Percentiles rank a stretch among this genome's conserved stretches.
phyloP scores from a whole-genome alignment of 2,329 filamentous ascomycete species.

The Botryotinia narcissicola region DNA sequence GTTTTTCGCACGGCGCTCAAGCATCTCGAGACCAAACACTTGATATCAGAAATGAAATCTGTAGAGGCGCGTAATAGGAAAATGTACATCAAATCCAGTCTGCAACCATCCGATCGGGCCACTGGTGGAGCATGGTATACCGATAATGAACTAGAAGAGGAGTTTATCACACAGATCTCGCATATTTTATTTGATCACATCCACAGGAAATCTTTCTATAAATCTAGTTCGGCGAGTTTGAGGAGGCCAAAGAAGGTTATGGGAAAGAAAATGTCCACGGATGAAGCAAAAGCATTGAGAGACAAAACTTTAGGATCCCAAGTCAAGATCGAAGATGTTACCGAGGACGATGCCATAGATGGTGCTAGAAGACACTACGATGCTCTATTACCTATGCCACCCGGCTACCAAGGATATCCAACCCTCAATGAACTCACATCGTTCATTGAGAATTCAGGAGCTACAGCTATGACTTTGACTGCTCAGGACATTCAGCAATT shows the following conservation, averaged over 20 bases:
- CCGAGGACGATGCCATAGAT: conserved; percentile 26
- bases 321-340: conserved; percentile 22
- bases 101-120: conserved; percentile 83
- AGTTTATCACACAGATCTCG: conserved; percentile 77
- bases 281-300: conserved; percentile 39
- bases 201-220: conserved; percentile 68
- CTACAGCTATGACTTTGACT: conserved; percentile 67
- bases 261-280: conserved; percentile 46
- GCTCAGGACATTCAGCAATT: conserved; percentile 81
- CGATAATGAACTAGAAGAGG: conserved; percentile 83
- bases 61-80: conserved; percentile 89
- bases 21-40: conserved; percentile 73
- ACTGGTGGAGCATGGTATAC: conserved; percentile 95
- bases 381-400: conserved; percentile 48
- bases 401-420: conserved; percentile 75
- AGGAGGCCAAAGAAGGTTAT: conserved; percentile 56
- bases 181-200: conserved; percentile 72
- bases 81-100: conserved; percentile 89
- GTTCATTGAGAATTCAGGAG: conserved; percentile 64
- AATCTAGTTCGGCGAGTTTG: conserved; percentile 43
- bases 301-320: conserved; percentile 27
- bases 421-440: conserved; percentile 75
- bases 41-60: conserved; percentile 87
- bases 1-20: conserved; percentile 80
- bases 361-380: conserved; percentile 27